Percentiles rank a stretch among this genome's conserved stretches.
These are phyloP conservation scores for Lenwebbia sp. DNA, from an alignment of 345 rosid species.

Conservation along the genomic window DNA sequence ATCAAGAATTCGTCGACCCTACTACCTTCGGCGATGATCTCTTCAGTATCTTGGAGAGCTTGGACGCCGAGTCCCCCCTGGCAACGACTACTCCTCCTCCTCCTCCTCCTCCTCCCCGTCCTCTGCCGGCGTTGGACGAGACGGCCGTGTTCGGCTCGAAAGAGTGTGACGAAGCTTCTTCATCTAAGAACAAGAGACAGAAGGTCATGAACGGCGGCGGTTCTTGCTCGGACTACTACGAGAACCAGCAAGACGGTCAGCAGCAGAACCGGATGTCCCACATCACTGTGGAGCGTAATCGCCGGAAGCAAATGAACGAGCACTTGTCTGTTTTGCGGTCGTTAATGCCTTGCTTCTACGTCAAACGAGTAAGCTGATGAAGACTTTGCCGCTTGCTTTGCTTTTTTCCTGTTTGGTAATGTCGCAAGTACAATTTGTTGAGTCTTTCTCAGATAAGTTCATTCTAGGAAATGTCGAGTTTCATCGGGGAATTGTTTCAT, in stretches of 20 bases:
- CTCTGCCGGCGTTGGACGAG: neutral
- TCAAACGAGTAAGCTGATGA: slow-evolving; percentile 62
- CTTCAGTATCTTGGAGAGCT: slow-evolving; percentile 64
- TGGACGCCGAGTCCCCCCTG: slow-evolving; percentile 53
- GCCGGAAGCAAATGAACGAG: slow-evolving; percentile 98
- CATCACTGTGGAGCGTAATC: slow-evolving; percentile 89
- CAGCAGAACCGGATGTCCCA: slow-evolving; percentile 82
- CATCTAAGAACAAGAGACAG: slow-evolving; percentile 34
- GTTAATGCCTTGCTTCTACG: slow-evolving; percentile 96
- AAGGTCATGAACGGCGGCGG: slow-evolving; percentile 7
- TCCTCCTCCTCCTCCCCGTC: slow-evolving; percentile 9
- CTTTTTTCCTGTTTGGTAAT: neutral
- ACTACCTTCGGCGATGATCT: slow-evolving; percentile 42
- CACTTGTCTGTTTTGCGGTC: slow-evolving; percentile 75
- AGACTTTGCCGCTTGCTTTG: neutral
- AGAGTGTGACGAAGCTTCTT: neutral
- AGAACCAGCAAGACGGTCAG: slow-evolving; percentile 19
- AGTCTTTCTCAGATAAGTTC: neutral
- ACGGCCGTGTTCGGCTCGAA: neutral
- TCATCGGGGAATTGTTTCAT: neutral
- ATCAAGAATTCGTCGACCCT: slow-evolving; percentile 7
- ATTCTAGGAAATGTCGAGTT: neutral
- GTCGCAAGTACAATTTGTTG: neutral
- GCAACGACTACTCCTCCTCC: slow-evolving; percentile 23
- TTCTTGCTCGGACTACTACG: neutral